Conservation (phyloP, 805 yeast genomes). For the Clavispora phyllophila region DNA sequence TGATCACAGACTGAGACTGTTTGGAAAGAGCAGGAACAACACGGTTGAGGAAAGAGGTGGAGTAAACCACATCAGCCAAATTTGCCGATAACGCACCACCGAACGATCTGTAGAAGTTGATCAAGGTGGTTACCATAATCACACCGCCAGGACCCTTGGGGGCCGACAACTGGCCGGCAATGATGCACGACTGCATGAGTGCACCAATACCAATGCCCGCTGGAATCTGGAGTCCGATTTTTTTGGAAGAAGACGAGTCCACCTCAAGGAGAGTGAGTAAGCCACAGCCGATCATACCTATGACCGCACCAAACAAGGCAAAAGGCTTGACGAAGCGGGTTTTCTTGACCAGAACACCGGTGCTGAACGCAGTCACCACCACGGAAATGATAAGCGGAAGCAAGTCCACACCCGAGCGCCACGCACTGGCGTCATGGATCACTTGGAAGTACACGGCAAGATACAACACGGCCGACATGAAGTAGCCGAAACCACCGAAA, state of each 20-base stretch:
- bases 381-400: conserved; percentile 40
- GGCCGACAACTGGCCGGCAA: conserved; percentile 44
- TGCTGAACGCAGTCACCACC: conserved; percentile 28
- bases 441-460: conserved; percentile 48
- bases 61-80: conserved; percentile 39
- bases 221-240: conserved; percentile 43
- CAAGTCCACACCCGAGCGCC: conserved; percentile 42
- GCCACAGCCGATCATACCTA: conserved; percentile 43
- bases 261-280: conserved; percentile 35
- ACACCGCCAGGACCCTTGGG: conserved; percentile 48
- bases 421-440: conserved; percentile 35
- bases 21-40: conserved; percentile 5
- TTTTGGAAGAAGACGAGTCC: conserved; percentile 28
- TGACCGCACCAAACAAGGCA: conserved; percentile 27
- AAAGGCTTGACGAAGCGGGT: conserved; percentile 40
- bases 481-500: conserved; percentile 15
- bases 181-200: conserved; percentile 40
- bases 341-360: conserved; percentile 36
- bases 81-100: conserved; percentile 44
- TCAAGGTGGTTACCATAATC: conserved; percentile 43
- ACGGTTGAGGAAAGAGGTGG: conserved; percentile 17
- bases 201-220: conserved; percentile 47
- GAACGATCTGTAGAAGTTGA: conserved; percentile 41
- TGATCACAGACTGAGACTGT: conserved; percentile 13
- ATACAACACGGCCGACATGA: conserved; percentile 21